A percentile compares a stretch with the other conserved stretches of the same genome.
Evolutionary conservation across 179 eudicot species (phyloP).

Genomic region (Spinacia oleracea): DNA sequence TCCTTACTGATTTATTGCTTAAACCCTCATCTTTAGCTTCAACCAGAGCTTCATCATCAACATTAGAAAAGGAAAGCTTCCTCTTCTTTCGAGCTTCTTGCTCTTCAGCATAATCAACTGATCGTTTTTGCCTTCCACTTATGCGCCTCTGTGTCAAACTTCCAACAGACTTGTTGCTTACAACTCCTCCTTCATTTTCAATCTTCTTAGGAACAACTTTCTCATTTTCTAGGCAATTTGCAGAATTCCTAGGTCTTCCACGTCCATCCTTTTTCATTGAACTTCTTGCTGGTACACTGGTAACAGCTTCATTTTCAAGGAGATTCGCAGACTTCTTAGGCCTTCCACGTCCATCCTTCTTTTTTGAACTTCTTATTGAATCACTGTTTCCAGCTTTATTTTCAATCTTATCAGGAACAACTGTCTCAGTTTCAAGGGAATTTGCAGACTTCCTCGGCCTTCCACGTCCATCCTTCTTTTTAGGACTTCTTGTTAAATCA

Average conservation of each 20-base stretch:
- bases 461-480: slow-evolving; percentile 38
- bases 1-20: slow-evolving; percentile 13
- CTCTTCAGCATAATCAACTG: slow-evolving; percentile 26
- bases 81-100: slow-evolving; percentile 19
- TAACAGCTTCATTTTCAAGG: slow-evolving; percentile 3
- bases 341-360: slow-evolving; percentile 24
- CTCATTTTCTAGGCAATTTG: slow-evolving; percentile 8
- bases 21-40: slow-evolving; percentile 15
- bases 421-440: slow-evolving; percentile 3
- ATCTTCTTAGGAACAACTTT: slow-evolving; percentile 5
- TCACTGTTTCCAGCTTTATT: background rate
- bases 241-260: slow-evolving; percentile 25
- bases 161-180: slow-evolving; percentile 23
- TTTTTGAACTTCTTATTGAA: slow-evolving; percentile 9
- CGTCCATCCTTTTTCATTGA: slow-evolving; percentile 23
- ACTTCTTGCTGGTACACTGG: background rate
- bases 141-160: slow-evolving; percentile 22
- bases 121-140: slow-evolving; percentile 38
- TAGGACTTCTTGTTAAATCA: slow-evolving; percentile 1
- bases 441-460: slow-evolving; percentile 40
- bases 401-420: slow-evolving; percentile 7
- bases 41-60: slow-evolving; percentile 13
- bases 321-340: slow-evolving; percentile 11
- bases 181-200: slow-evolving; percentile 10
- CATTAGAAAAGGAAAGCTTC: slow-evolving; percentile 20